A percentile compares a stretch with the other conserved stretches of the same genome.
Evolutionary conservation across 208 protist species (phyloP).

Genomic region (Leishmania arabica): DNA sequence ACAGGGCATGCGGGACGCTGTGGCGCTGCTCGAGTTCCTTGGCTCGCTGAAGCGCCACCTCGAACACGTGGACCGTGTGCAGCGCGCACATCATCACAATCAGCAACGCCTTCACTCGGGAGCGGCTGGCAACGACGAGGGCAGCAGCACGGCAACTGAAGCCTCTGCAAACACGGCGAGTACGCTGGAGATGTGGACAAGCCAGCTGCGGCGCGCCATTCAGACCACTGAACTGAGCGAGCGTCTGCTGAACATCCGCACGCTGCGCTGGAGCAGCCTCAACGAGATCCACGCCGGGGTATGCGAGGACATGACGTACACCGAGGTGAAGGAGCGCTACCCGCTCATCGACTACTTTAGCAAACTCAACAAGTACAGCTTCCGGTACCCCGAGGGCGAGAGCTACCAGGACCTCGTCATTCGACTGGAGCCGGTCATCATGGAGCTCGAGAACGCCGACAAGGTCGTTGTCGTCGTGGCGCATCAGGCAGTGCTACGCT

Average conservation of each 20-base stretch:
- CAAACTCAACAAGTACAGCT: slow-evolving; percentile 83
- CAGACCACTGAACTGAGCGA: slow-evolving; percentile 81
- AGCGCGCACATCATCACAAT: slow-evolving; percentile 1
- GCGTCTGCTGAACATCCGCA: slow-evolving; percentile 65
- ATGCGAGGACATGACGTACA: slow-evolving; percentile 88
- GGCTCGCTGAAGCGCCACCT: slow-evolving; percentile 67
- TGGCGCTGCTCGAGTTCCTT: slow-evolving; percentile 76
- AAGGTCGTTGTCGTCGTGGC: slow-evolving; percentile 84
- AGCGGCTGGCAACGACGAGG: neutral
- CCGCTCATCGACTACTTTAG: slow-evolving; percentile 83
- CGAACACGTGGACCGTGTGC: slow-evolving; percentile 18
- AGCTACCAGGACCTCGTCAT: slow-evolving; percentile 90
- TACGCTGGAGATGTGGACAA: slow-evolving; percentile 85
- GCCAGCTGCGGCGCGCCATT: slow-evolving; percentile 80
- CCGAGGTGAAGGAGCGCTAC: slow-evolving; percentile 70
- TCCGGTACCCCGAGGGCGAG: slow-evolving; percentile 89
- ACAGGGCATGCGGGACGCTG: slow-evolving; percentile 73
- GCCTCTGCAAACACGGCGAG: slow-evolving; percentile 21
- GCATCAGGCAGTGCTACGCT: slow-evolving; percentile 85
- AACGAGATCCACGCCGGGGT: slow-evolving; percentile 92
- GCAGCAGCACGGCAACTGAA: neutral
- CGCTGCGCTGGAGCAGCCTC: slow-evolving; percentile 80
- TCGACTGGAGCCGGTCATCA: slow-evolving; percentile 90
- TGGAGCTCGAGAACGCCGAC: slow-evolving; percentile 89
- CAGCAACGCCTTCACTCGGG: neutral